These are phyloP conservation scores for Globisporangium abappressorium DNA, from an alignment of 352 stramenopile species.

Conservation along the genomic window DNA sequence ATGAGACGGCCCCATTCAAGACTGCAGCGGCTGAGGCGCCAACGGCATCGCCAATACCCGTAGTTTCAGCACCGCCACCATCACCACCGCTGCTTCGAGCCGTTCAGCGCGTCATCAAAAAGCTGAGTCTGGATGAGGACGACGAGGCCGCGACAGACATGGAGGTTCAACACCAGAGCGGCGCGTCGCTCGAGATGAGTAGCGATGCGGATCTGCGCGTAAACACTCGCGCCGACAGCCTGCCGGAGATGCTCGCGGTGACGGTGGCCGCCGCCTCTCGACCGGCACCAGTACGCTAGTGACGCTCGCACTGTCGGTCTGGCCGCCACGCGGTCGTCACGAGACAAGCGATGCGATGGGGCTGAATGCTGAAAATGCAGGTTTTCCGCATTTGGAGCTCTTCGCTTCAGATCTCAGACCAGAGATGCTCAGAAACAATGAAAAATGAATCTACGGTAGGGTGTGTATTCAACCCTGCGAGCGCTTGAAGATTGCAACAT, in stretches of 20 bases:
- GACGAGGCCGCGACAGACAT: constrained; percentile 2
- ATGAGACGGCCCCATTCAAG: not conserved
- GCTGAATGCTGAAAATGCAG: not conserved
- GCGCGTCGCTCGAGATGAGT: not conserved
- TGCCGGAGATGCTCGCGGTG: constrained; percentile 8
- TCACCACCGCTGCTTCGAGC: not conserved
- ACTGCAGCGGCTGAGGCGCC: not conserved
- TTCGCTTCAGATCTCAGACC: not conserved
- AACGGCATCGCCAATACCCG: not conserved
- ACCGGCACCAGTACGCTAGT: not conserved
- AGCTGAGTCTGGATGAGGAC: constrained; percentile 4
- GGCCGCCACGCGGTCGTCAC: not conserved
- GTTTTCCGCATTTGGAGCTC: not conserved
- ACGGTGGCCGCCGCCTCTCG: not conserved
- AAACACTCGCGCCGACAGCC: not conserved
- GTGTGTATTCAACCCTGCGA: not conserved
- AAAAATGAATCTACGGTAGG: not conserved
- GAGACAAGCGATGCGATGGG: not conserved
- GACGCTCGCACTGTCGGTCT: not conserved
- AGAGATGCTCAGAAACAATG: not conserved
- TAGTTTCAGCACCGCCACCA: not conserved
- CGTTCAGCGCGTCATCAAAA: not conserved
- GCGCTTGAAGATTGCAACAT: not conserved
- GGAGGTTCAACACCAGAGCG: not conserved
- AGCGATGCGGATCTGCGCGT: not conserved